Conservation (phyloP, 1,139 yeast genomes). For the Blastobotrys ciferrii region DNA sequence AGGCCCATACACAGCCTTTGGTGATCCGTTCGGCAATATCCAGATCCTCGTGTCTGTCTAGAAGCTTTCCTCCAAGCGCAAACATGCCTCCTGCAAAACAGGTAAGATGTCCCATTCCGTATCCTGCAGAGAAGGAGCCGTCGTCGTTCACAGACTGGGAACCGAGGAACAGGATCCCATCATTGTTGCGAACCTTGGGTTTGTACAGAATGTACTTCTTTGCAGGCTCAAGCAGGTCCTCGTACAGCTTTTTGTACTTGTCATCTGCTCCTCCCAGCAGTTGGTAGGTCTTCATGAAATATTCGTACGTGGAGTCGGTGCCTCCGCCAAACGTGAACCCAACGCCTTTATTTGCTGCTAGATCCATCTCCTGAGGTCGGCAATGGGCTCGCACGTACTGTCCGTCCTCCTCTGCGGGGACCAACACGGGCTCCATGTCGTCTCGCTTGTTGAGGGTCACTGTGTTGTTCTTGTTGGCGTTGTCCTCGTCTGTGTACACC, state of each 20-base stretch:
- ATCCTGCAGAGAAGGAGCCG: slow-evolving; percentile 13
- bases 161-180: slow-evolving; percentile 49
- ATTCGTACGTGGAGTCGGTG: slow-evolving; percentile 69
- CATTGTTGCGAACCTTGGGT: slow-evolving; percentile 43
- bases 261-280: slow-evolving; percentile 48
- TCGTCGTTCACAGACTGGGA: slow-evolving; percentile 35
- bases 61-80: slow-evolving; percentile 62
- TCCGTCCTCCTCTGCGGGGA: slow-evolving; percentile 14
- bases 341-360: slow-evolving; percentile 11
- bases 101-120: slow-evolving; percentile 54
- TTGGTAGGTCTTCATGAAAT: slow-evolving; percentile 58
- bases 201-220: slow-evolving; percentile 42
- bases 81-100: slow-evolving; percentile 64
- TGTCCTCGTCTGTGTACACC: not conserved
- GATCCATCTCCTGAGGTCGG: slow-evolving; percentile 10
- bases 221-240: slow-evolving; percentile 40
- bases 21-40: slow-evolving; percentile 60
- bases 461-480: not conserved
- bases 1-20: slow-evolving; percentile 65
- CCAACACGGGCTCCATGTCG: slow-evolving; percentile 7
- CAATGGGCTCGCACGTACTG: slow-evolving; percentile 14
- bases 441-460: slow-evolving; percentile 1
- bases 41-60: slow-evolving; percentile 51
- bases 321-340: slow-evolving; percentile 52
- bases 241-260: slow-evolving; percentile 38